Conservation (phyloP, 129 eudicot species). For the Heracleum sosnowskyi region DNA sequence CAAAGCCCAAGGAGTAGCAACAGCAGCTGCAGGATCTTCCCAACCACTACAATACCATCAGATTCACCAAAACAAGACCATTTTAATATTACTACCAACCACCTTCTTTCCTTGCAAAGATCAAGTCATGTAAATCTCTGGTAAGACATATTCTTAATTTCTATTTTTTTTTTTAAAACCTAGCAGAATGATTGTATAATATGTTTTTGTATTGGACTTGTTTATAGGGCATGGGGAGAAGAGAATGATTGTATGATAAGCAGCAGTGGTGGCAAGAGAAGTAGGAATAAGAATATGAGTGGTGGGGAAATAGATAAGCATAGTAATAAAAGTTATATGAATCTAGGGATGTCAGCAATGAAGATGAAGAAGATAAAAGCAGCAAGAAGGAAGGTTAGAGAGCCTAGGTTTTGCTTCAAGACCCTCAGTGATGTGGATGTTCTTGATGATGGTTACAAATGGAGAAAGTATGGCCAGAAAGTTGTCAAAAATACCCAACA, state of each 20-base stretch:
- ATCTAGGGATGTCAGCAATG: conserved; percentile 42
- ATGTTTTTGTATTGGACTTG: background rate
- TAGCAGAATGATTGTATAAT: too few relatives aligned
- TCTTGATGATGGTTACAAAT: conserved; percentile 1
- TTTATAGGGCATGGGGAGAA: conserved; percentile 64
- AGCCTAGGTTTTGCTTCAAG: conserved; percentile 6
- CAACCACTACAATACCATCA: conserved; percentile 9
- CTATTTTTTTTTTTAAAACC: too few relatives aligned
- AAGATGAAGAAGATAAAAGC: conserved; percentile 71
- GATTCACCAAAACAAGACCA: conserved; percentile 25
- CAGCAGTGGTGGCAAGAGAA: conserved; percentile 21
- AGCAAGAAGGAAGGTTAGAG: conserved; percentile 1
- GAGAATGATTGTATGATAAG: conserved; percentile 34
- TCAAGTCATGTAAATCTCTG: conserved; percentile 43
- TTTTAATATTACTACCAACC: conserved; percentile 28
- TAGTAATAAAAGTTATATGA: conserved; percentile 7
- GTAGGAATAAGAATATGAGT: background rate
- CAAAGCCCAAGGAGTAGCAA: conserved; percentile 26
- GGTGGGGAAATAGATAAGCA: background rate
- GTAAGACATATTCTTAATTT: too few relatives aligned
- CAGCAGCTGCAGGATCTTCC: conserved; percentile 15
- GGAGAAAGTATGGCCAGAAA: conserved; percentile 8
- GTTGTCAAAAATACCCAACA: conserved; percentile 3
- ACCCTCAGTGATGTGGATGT: conserved; percentile 5
- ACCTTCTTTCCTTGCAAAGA: conserved; percentile 41